Conservation (phyloP, 2,329 filamentous ascomycete species). For the Coniochaeta pulveracea region DNA sequence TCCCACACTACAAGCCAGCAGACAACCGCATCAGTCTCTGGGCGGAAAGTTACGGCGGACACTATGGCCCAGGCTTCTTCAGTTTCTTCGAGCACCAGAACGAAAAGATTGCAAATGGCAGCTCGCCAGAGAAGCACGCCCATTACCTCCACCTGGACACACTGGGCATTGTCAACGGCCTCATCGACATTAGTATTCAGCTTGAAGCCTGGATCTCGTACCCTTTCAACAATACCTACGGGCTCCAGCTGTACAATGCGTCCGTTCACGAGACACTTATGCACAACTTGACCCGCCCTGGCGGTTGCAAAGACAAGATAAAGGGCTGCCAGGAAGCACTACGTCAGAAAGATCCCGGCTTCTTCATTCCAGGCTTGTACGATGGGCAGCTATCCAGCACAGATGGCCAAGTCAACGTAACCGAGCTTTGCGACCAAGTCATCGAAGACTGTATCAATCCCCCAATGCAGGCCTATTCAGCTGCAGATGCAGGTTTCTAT, state of each 20-base stretch:
- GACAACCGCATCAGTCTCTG: slow-evolving; percentile 13
- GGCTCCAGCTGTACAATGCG: slow-evolving; percentile 36
- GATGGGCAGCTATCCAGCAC: background rate
- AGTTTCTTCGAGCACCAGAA: slow-evolving; percentile 31
- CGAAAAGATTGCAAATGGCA: slow-evolving; percentile 20
- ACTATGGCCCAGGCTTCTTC: slow-evolving; percentile 28
- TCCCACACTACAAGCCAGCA: slow-evolving; percentile 39
- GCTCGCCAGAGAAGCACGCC: slow-evolving; percentile 4
- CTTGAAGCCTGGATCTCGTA: slow-evolving; percentile 35
- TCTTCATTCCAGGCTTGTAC: background rate
- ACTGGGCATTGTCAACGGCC: slow-evolving; percentile 44
- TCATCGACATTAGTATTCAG: slow-evolving; percentile 37
- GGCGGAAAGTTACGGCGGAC: slow-evolving; percentile 17
- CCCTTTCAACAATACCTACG: slow-evolving; percentile 44
- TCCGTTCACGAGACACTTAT: slow-evolving; percentile 31
- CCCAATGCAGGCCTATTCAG: slow-evolving; percentile 14
- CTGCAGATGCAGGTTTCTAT: slow-evolving; percentile 37
- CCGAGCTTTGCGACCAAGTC: slow-evolving; percentile 17
- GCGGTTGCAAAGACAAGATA: slow-evolving; percentile 43
- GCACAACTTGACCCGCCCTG: slow-evolving; percentile 27
- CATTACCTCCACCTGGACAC: slow-evolving; percentile 28
- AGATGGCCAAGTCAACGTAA: slow-evolving; percentile 2
- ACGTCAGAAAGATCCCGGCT: background rate
- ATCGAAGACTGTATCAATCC: slow-evolving; percentile 26
- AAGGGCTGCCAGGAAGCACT: slow-evolving; percentile 31